Conservation (phyloP, 1,139 yeast species). For the Protomyces arabidopsidicola region DNA sequence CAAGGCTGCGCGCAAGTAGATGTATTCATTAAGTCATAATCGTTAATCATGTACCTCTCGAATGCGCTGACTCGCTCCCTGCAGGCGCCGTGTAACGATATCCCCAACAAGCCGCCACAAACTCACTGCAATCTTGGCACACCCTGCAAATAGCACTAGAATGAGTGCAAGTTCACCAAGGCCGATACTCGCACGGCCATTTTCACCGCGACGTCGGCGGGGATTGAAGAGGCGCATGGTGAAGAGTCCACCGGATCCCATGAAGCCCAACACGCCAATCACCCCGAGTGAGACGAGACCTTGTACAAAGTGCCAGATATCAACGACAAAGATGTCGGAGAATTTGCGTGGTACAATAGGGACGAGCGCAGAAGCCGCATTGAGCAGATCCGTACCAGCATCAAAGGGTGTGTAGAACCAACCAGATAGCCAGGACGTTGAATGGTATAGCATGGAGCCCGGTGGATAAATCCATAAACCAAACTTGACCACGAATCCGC, state of each 20-base stretch:
- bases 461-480: conserved; percentile 14
- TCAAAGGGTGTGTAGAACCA: conserved; percentile 26
- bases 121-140: conserved; percentile 3
- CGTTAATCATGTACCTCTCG: conserved; percentile 9
- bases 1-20: conserved; percentile 4
- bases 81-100: conserved; percentile 2
- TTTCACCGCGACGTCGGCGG: neutral
- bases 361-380: conserved; percentile 15
- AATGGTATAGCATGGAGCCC: neutral
- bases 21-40: neutral
- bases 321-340: conserved; percentile 14
- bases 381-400: conserved; percentile 17
- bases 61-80: conserved; percentile 10
- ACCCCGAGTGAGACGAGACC: conserved; percentile 21
- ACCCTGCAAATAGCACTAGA: conserved; percentile 13
- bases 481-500: conserved; percentile 22
- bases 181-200: conserved; percentile 7
- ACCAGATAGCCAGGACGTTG: conserved; percentile 6
- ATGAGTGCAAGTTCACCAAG: conserved; percentile 14
- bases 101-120: conserved; percentile 13
- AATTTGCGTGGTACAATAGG: conserved; percentile 10
- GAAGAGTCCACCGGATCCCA: conserved; percentile 23
- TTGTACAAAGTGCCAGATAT: conserved; percentile 18
- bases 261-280: conserved; percentile 14
- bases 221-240: conserved; percentile 21